phyloP scores from a whole-genome alignment of 2,329 filamentous ascomycete species.

The Ophiostoma novo-ulmi region DNA sequence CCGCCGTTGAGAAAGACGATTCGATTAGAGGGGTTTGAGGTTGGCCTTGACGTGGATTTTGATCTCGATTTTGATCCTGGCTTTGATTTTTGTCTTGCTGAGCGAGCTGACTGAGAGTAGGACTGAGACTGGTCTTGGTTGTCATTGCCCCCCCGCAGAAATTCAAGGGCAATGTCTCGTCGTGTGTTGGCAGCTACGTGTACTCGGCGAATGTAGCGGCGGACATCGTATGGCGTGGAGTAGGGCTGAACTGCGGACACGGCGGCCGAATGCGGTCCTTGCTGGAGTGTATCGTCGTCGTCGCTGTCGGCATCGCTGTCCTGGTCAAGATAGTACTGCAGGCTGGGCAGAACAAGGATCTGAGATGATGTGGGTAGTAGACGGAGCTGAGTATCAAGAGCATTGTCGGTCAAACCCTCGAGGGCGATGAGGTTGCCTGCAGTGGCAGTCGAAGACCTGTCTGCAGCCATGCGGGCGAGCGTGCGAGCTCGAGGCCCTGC shows the following conservation, averaged over 20 bases:
- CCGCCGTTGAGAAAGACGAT: constrained; percentile 59
- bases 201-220: constrained; percentile 43
- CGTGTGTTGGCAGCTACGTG: constrained; percentile 48
- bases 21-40: background rate
- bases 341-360: constrained; percentile 51
- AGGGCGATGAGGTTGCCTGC: constrained; percentile 54
- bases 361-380: constrained; percentile 55
- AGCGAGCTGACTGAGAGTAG: too few relatives aligned
- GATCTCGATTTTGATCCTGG: background rate
- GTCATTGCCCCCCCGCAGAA: constrained; percentile 39
- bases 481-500: constrained; percentile 5
- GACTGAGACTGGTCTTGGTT: too few relatives aligned
- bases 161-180: constrained; percentile 45
- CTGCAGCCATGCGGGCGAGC: constrained; percentile 17
- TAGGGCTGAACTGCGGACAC: constrained; percentile 13
- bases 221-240: constrained; percentile 35
- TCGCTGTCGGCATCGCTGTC: constrained; percentile 27
- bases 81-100: background rate
- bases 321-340: constrained; percentile 43
- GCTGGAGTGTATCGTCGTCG: constrained; percentile 30
- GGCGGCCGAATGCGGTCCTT: constrained; percentile 9
- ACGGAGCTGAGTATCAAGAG: constrained; percentile 54
- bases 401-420: constrained; percentile 49
- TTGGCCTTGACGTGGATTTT: background rate
- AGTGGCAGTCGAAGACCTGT: background rate